phyloP scores from a whole-genome alignment of 1,139 yeast species.

The Arxiozyma slooffiae region DNA sequence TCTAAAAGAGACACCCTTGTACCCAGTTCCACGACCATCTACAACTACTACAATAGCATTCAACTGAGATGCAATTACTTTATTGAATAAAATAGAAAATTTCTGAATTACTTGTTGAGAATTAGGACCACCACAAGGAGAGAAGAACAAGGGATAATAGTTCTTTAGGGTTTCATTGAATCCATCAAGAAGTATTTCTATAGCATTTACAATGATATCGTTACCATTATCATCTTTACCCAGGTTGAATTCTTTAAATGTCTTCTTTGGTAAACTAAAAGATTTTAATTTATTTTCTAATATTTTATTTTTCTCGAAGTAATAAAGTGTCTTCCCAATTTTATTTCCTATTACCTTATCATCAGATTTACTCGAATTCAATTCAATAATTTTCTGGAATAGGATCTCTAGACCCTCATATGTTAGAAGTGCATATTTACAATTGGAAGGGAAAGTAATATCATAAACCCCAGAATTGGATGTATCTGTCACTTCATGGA shows the following conservation, averaged over 20 bases:
- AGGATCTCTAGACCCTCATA: conserved; percentile 63
- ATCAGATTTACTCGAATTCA: conserved; percentile 1
- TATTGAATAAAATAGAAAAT: conserved; percentile 49
- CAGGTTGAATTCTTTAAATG: conserved; percentile 41
- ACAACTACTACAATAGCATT: conserved; percentile 69
- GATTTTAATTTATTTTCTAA: conserved; percentile 34
- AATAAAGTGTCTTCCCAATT: conserved; percentile 26
- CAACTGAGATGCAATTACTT: conserved; percentile 57
- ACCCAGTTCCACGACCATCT: conserved; percentile 79
- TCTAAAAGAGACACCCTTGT: conserved; percentile 50
- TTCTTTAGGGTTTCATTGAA: conserved; percentile 42
- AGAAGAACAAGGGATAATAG: conserved; percentile 59
- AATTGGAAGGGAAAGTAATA: conserved; percentile 60
- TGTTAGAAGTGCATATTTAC: conserved; percentile 48
- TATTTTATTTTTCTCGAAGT: conserved; percentile 42
- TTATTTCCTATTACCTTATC: conserved; percentile 20
- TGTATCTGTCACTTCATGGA: conserved; percentile 46
- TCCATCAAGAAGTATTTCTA: conserved; percentile 55
- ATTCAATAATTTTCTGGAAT: conserved; percentile 45
- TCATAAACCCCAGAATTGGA: conserved; percentile 54
- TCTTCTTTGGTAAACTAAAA: conserved; percentile 42
- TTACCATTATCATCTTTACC: conserved; percentile 38
- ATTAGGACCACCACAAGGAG: conserved; percentile 77
- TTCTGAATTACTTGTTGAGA: conserved; percentile 54
- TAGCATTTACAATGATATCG: conserved; percentile 41